Percentiles rank a stretch among this genome's conserved stretches.
phyloP scores from a whole-genome alignment of 352 stramenopile genomes.

The Globisporangium splendens region DNA sequence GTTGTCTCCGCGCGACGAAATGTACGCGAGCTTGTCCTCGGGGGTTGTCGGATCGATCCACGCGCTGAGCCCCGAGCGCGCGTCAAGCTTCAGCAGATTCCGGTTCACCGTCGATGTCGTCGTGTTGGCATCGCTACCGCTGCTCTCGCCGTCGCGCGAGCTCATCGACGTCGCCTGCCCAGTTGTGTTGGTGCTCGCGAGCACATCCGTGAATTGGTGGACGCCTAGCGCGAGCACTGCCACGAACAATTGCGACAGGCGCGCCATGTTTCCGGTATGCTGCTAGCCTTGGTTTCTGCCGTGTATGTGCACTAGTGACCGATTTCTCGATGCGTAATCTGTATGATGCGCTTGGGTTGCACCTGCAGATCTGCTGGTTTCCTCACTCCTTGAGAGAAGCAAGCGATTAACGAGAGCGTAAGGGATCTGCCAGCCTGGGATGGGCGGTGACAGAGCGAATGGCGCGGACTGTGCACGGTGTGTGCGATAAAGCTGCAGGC shows the following conservation, averaged over 20 bases:
- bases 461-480: too few species aligned
- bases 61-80: conserved; percentile 36
- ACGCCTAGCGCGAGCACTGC: background rate
- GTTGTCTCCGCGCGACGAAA: conserved; percentile 41
- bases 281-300: too few species aligned
- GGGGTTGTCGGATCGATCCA: conserved; percentile 68
- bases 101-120: conserved; percentile 5
- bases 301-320: too few species aligned
- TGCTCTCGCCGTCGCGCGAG: background rate
- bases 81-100: conserved; percentile 21
- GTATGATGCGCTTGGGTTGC: too few species aligned
- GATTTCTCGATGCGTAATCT: too few species aligned
- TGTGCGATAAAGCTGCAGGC: too few species aligned
- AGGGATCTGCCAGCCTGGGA: too few species aligned
- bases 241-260: background rate
- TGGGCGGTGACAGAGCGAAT: too few species aligned
- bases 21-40: conserved; percentile 34
- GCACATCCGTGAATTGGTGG: background rate
- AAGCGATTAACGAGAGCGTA: too few species aligned
- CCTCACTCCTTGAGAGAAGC: too few species aligned
- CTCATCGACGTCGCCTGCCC: background rate
- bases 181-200: background rate
- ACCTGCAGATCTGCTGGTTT: too few species aligned
- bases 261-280: background rate
- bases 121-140: background rate